Base-by-base conservation (phyloP, 2,329 filamentous ascomycete species). In the Colletotrichum orbiculare region DNA sequence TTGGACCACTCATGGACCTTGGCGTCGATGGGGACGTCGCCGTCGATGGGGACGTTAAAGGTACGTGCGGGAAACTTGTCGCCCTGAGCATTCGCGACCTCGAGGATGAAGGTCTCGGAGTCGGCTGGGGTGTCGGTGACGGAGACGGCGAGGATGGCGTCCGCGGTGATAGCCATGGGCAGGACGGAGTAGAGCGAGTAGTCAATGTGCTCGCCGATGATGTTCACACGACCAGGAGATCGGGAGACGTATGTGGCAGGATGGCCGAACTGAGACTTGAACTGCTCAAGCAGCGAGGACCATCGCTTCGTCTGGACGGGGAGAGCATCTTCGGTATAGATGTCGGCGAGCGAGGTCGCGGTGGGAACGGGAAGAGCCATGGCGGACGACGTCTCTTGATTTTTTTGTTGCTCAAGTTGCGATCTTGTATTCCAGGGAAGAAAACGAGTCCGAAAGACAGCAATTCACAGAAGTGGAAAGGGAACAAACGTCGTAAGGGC, bases 171-270 rank as follows among this genome's bases (percentile, higher is more conserved):
- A 68, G 95, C 96, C 89, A 97, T 97, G 56, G 96, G 96, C 33
- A 99, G 85, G 65, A 97, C 94, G 71, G 96, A 90, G 83, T 98
- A 99, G 17, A 99, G 87, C 12, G 93, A 97, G 82, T 99, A 99
- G 82, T 99, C 96, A 73, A 99, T 97, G 82, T 99, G 96, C 85
- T 99, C 96, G 77, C 96, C 96, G 75, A 99, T 97, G 74, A 99
- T 96, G 82, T 98, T 98, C 70, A 99, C 96, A 70, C 96, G 88
- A 66, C 96, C 96, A 1, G 96, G 96, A 60, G 94, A 97, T 68
- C 96, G 90, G 9, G 95, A 88, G 17, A 98, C 88, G 73, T 97
- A 97, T 64, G 91, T 86, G 43, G 94, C 89, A 13, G 84, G 81
- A 55, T 87, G 84, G 70, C 88, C 89, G 78, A 95, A 97, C 46